phyloP scores from a whole-genome alignment of 352 stramenopile genomes.

The Pythium plurisporium region DNA sequence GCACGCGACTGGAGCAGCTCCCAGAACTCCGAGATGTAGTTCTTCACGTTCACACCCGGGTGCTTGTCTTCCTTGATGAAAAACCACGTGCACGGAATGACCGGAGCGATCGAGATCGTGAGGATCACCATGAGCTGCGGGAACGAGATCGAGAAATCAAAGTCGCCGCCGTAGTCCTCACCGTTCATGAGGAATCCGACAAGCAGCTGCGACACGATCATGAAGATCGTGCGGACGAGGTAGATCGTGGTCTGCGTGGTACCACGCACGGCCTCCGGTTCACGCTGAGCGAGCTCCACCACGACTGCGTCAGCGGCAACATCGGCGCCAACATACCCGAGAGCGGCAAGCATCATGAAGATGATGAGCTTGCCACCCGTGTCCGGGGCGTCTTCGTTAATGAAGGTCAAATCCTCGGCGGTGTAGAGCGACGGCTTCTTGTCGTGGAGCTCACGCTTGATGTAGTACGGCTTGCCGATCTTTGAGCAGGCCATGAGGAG shows the following conservation, averaged over 20 bases:
- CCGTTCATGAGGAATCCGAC: constrained; percentile 29
- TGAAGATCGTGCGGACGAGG: constrained; percentile 20
- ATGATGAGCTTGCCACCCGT: constrained; percentile 23
- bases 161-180: constrained; percentile 23
- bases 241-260: constrained; percentile 34
- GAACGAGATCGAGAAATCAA: constrained; percentile 32
- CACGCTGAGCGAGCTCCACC: constrained; percentile 30
- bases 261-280: constrained; percentile 28
- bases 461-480: constrained; percentile 23
- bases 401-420: constrained; percentile 1
- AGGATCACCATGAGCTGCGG: constrained; percentile 27
- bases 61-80: constrained; percentile 32
- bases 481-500: constrained; percentile 26
- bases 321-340: constrained; percentile 32
- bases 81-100: constrained; percentile 29
- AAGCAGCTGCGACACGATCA: constrained; percentile 15
- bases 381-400: constrained; percentile 21
- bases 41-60: constrained; percentile 2
- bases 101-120: constrained; percentile 5
- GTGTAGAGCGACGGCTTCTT: not conserved
- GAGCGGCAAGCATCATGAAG: constrained; percentile 27
- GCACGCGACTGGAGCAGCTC: constrained; percentile 25
- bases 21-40: constrained; percentile 32
- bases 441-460: not conserved
- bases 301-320: constrained; percentile 30